Evolutionary conservation across 2,329 filamentous ascomycete genomes (phyloP).

Genomic region (Zymoseptoria crescenta): DNA sequence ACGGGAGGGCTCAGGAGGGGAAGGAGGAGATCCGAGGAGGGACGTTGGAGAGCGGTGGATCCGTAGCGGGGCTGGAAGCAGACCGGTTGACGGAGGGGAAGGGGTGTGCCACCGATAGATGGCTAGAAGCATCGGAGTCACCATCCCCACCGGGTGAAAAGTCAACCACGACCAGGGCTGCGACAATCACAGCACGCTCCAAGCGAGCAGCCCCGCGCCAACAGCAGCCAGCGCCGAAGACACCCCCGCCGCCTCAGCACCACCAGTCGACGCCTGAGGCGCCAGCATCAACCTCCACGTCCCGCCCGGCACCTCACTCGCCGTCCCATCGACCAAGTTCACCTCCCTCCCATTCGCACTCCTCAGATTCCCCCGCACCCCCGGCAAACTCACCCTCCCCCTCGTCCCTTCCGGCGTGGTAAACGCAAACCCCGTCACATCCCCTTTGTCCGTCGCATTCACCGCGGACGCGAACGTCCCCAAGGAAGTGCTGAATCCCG

Average conservation of each 20-base stretch:
- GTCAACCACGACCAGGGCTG: no score
- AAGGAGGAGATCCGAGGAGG: constrained; percentile 7
- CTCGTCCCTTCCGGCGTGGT: constrained; percentile 26
- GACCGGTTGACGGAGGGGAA: no score
- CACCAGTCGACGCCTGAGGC: no score
- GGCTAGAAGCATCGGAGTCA: no score
- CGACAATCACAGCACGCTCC: no score
- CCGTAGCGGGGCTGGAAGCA: no score
- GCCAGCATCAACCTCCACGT: constrained; percentile 19
- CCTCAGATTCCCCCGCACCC: constrained; percentile 36
- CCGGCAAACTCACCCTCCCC: constrained; percentile 27
- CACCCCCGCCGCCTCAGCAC: no score
- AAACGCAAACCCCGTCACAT: constrained; percentile 16
- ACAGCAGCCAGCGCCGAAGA: no score
- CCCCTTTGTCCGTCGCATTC: constrained; percentile 18
- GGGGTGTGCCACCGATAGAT: no score
- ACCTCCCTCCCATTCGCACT: constrained; percentile 26
- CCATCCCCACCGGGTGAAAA: no score
- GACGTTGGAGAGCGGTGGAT: no score
- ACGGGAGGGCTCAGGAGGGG: constrained; percentile 2
- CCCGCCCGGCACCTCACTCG: constrained; percentile 19
- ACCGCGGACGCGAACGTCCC: constrained; percentile 35
- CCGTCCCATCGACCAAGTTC: constrained; percentile 18
- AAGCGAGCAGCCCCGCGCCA: no score
- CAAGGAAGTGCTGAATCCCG: constrained; percentile 40